A percentile compares a stretch with the other conserved stretches of the same genome.
Conservation (phyloP, 2,329 filamentous ascomycete species). For the Sordariomycetes sp. region DNA sequence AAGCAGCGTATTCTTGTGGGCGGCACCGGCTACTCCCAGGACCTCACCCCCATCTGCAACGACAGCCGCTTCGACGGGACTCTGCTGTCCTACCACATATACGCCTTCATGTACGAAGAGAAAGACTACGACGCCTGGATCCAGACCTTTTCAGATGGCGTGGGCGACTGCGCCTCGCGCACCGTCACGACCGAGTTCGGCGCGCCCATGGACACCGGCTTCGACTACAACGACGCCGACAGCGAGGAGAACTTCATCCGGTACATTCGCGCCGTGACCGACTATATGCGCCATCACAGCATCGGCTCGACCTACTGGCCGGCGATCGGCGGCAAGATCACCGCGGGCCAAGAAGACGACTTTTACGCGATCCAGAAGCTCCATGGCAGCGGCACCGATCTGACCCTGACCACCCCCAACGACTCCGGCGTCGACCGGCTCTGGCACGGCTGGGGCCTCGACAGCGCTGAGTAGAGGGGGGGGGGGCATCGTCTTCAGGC, state of each 20-base stretch:
- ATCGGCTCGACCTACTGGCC: slow-evolving; percentile 5
- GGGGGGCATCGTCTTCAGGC: background rate
- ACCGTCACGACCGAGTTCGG: slow-evolving; percentile 5
- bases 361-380: slow-evolving; percentile 5
- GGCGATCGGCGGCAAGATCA: slow-evolving; percentile 4
- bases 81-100: slow-evolving; percentile 5
- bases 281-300: background rate
- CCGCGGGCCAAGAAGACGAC: slow-evolving; percentile 2
- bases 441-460: slow-evolving; percentile 2
- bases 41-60: slow-evolving; percentile 3
- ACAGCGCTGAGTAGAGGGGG: background rate
- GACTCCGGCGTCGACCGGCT: slow-evolving; percentile 1
- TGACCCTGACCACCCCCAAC: slow-evolving; percentile 5
- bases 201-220: slow-evolving; percentile 5
- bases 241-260: slow-evolving; percentile 3
- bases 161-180: slow-evolving; percentile 5
- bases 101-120: slow-evolving; percentile 2
- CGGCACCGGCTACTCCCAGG: slow-evolving; percentile 5
- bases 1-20: slow-evolving; percentile 4
- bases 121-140: slow-evolving; percentile 6
- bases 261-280: slow-evolving; percentile 4
- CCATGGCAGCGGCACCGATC: slow-evolving; percentile 3
- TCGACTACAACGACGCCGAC: slow-evolving; percentile 2
- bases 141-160: slow-evolving; percentile 1
- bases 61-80: slow-evolving; percentile 6